Evolutionary conservation across 2,329 filamentous ascomycete species (phyloP), one percentile per base, ranked within the genome.

Genomic region (Chaetomium sp.): DNA sequence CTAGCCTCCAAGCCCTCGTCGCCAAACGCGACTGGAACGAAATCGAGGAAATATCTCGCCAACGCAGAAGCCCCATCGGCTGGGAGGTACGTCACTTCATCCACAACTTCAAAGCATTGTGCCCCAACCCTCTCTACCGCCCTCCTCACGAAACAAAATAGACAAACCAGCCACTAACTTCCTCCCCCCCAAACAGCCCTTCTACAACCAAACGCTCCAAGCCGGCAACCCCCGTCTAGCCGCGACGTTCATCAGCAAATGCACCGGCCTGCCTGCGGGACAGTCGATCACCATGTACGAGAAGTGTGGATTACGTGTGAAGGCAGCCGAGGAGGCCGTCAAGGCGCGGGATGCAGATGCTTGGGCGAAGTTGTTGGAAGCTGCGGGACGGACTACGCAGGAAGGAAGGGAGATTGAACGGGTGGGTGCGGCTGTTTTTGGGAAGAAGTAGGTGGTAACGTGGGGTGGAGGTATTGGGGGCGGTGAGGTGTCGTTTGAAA

Each of bases 141-240:
- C 34, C 41, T 37, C 41, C 34, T 5, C 19, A 43, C 33, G 14
- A 38, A 38, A 48, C 27, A 37, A 37, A 37, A 48, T 11, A 10
- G 19, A n/a, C 12, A 45, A 5, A 27, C 42, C 19, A 46, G 37
- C n/a, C 41, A 51, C 46, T 47, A 38, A 37, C 45, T 4, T 4
- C 37, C 8, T 6, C 11, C 35, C 10, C 9, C 5, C 34, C 32
- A 3, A 7, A 27, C 38, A 91, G 85, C 90, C 92, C 0, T 99
- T 95, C 72, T 96, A 89, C 76, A 95, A 94, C 67, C 87, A 95
- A 65, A 84, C 89, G 34, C 76, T 97, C 0, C 85, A 87, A 47
- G 94, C 94, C 1, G 94, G 94, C 46, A 97, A 97, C 68, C 87
- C 89, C 5, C 87, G 91, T 59, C 78, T 96, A 12, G 94, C 94